Evolutionary conservation across 1,284 basidiomycete genomes (phyloP), one percentile per base, ranked within the genome.

Genomic region (Pyrrhoderma noxium): DNA sequence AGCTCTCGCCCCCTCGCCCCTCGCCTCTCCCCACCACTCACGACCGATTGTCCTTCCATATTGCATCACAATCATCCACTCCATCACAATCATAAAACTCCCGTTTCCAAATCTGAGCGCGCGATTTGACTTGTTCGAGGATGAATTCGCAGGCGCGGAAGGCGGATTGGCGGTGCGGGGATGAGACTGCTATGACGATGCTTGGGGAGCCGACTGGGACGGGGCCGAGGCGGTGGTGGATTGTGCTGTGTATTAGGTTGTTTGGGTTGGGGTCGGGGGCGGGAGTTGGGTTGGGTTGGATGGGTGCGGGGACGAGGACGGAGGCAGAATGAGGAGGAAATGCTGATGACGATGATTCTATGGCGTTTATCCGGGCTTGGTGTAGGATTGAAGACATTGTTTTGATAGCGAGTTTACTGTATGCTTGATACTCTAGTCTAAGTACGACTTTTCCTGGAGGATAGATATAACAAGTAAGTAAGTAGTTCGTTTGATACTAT

Each of bases 71-170:
- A 36, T 81, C 79, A 48, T 65, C 65, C 58, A 78, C 74, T 8
- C 78, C 82, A 61, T 81, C 79, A n/a, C n/a, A n/a, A 61, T 81
- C 27, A 62, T 93, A 93, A 60, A 80, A 87, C 63, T 94, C 92
- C 60, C 84, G 70, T 70, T 94, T 94, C 91, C 92, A 94, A 57
- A 94, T 85, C 63, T 89, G 89, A 31, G 78, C 89, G 58, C 79
- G 82, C 55, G 70, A 68, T 70, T 95, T 95, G 52, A 93, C 81
- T 53, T 85, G 77, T 65, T 95, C 92, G 16, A 94, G 72, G 54
- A 92, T 79, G 62, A 71, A 79, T 65, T 93, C 90, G 61, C 88
- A 90, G 11, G 83, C 83, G 45, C 73, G 67, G 62, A 93, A 93
- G 2, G 89, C 82, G 61, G 89, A 87, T 58, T 81, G 82, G 22